Base-by-base conservation (phyloP, 2,329 filamentous ascomycete genomes). In the Davidsoniella eucalypti region DNA sequence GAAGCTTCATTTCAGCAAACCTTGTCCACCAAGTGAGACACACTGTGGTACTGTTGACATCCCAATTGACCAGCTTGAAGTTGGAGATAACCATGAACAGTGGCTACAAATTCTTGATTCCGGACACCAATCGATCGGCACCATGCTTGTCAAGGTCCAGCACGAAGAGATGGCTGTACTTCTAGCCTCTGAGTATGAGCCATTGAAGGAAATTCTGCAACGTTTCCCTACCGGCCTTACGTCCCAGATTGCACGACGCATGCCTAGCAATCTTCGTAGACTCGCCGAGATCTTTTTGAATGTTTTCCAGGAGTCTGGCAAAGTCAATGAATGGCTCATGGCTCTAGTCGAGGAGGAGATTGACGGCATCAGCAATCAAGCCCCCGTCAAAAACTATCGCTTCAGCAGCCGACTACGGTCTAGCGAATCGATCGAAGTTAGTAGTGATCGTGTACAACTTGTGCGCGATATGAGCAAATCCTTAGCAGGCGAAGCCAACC, bases 321-420 rank as follows among this genome's bases (percentile, higher is more conserved):
- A 78, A 37, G 84, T 85, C 2, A 75, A 75, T 41, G 87, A 95
- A 53, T 98, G 92, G 92, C 73, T 98, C 18, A 92, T 87, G 71
- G 81, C 86, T 2, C 69, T 98, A 39, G 85, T 95, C 0, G 92
- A 98, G 63, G 90, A 96, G 60, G 92, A 98, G 63, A 96, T 98
- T 52, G 92, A 96, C 59, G 90, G 90, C 0, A 80, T 92, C 16
- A 78, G 87, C 50, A 93, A 82, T 60, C 87, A 94, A 57, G 78
- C 80, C 12, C 78, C 82, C 0, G 75, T 82, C 55, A 86, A 80
- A 69, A 71, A 83, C 72, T 61, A 80, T 70, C 73, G 84, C 3
- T 87, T 84, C 63, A 84, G 75, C 62, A 75, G 73, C 55, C 75
- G 84, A 17, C 65, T 86, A 33, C 80, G 78, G 50, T 86, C 82